Percentiles rank a stretch among this genome's conserved stretches.
Conservation (phyloP, 176 grass and related monocot genomes). For the Elymus sibiricus region DNA sequence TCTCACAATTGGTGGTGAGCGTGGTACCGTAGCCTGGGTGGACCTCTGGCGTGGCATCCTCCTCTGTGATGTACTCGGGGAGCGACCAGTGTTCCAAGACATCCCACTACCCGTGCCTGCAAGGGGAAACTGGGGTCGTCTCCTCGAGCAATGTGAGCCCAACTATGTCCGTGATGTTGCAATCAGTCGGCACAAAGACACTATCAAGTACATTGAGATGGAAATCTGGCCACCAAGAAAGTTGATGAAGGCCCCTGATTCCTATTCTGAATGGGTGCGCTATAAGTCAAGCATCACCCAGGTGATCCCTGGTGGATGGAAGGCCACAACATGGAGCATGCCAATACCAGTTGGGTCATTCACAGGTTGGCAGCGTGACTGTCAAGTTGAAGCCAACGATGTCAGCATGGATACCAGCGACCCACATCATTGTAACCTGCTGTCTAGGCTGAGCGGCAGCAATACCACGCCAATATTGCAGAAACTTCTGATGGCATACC, state of each 20-base stretch:
- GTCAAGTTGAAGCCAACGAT: neutral
- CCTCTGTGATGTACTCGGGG: neutral
- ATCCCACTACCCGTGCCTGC: neutral
- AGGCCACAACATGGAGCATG: constrained; percentile 7
- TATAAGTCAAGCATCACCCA: neutral
- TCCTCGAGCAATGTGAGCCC: neutral
- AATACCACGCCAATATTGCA: neutral
- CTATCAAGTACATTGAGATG: neutral
- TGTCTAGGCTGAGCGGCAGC: neutral
- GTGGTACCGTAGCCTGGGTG: neutral
- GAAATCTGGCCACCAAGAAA: neutral
- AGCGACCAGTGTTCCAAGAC: neutral
- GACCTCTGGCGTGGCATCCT: too few species aligned
- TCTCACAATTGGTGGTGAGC: neutral
- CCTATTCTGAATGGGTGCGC: neutral
- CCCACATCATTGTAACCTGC: neutral
- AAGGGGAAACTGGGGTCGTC: neutral
- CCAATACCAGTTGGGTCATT: neutral
- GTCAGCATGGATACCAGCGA: neutral
- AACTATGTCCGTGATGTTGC: neutral
- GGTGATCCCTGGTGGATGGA: neutral
- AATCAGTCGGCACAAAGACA: neutral
- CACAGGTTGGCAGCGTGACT: neutral
- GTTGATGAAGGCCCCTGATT: neutral
- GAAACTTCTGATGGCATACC: neutral